Conservation (phyloP, 2,329 filamentous ascomycete genomes). For the Pyrenophora teres region DNA sequence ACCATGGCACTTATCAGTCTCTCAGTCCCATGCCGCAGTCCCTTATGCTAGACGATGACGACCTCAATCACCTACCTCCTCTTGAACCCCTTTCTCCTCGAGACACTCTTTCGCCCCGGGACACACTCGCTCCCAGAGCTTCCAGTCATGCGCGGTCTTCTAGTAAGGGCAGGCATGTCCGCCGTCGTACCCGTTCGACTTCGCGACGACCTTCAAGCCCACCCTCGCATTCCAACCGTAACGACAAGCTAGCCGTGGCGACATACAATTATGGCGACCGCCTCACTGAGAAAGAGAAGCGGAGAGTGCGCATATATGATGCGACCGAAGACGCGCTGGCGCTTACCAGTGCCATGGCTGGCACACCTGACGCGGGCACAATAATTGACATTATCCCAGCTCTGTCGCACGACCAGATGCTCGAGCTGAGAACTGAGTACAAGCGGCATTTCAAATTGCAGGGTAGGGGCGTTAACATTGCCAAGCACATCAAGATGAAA, state of each 20-base stretch:
- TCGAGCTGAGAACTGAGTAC: constrained; percentile 85
- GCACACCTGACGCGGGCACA: constrained; percentile 66
- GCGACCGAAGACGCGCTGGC: constrained; percentile 76
- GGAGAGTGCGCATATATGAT: constrained; percentile 78
- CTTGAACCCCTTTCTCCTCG: constrained; percentile 42
- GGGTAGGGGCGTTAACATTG: constrained; percentile 79
- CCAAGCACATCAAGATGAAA: constrained; percentile 84
- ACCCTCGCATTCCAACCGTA: constrained; percentile 27
- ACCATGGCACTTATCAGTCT: constrained; percentile 91
- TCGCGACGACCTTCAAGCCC: constrained; percentile 42
- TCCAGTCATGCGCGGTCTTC: too few relatives aligned
- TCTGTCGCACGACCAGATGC: constrained; percentile 83
- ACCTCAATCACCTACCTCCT: constrained; percentile 54
- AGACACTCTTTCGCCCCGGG: background rate
- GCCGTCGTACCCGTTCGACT: constrained; percentile 37
- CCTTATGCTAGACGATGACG: constrained; percentile 59
- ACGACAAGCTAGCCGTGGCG: constrained; percentile 42
- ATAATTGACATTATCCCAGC: constrained; percentile 84
- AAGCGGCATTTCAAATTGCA: constrained; percentile 86
- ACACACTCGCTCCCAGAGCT: too few relatives aligned
- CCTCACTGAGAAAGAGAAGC: constrained; percentile 49
- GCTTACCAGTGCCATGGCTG: constrained; percentile 74
- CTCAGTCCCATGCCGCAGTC: constrained; percentile 94
- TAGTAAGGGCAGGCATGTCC: constrained; percentile 23
- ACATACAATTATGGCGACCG: constrained; percentile 23